These are phyloP conservation scores for Pelargonium citronellum DNA, from an alignment of 441 rosid species.

Conservation along the genomic window DNA sequence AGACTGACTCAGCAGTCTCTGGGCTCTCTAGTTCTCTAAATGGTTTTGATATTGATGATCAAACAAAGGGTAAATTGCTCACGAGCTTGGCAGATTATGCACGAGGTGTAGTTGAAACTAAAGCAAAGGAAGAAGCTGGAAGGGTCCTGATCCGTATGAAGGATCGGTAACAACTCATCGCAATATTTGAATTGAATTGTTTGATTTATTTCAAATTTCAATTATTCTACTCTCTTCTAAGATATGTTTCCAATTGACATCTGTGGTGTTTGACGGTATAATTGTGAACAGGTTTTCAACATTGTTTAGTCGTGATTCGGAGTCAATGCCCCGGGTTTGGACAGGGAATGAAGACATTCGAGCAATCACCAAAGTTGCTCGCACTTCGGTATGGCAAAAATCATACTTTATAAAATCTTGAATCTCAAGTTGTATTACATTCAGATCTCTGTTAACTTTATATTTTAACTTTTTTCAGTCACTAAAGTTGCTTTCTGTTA, in stretches of 20 bases:
- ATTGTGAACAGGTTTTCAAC: constrained; percentile 62
- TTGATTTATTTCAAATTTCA: constrained; percentile 11
- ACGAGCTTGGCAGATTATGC: constrained; percentile 51
- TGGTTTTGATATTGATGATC: constrained; percentile 76
- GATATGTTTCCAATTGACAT: background rate
- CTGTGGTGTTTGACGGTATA: constrained; percentile 7
- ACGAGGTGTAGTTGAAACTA: constrained; percentile 70
- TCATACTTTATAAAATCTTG: constrained; percentile 18
- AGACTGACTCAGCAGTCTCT: constrained; percentile 63
- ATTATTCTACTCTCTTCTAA: background rate
- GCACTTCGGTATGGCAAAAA: constrained; percentile 58
- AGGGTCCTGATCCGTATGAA: constrained; percentile 84
- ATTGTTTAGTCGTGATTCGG: constrained; percentile 85
- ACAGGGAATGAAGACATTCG: constrained; percentile 95
- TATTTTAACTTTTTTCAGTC: constrained; percentile 46
- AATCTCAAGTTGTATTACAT: background rate
- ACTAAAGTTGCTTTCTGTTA: constrained; percentile 73
- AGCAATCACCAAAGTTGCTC: constrained; percentile 87
- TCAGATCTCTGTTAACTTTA: constrained; percentile 23
- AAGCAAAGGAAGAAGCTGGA: constrained; percentile 89
- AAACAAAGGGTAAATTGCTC: constrained; percentile 54
- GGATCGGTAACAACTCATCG: constrained; percentile 54
- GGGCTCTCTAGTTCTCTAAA: constrained; percentile 58
- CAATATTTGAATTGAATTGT: constrained; percentile 15
- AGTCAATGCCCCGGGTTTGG: constrained; percentile 99